Percentiles rank a stretch among this genome's conserved stretches.
phyloP scores from a whole-genome alignment of 2,329 filamentous ascomycete genomes.

The Helotiales sp. region DNA sequence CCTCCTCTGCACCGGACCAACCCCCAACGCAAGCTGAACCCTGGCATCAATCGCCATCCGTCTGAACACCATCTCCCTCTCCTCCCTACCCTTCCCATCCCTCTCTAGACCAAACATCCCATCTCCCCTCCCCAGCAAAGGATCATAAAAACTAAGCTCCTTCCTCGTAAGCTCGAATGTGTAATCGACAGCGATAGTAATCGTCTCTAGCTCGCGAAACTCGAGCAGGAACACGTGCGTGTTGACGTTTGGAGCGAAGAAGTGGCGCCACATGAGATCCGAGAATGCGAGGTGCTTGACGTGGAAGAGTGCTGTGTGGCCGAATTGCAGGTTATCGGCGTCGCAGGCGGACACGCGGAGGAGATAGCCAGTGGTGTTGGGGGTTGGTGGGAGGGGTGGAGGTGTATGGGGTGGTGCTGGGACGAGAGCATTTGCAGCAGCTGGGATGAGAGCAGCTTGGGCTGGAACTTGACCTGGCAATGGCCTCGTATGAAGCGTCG shows the following conservation, averaged over 20 bases:
- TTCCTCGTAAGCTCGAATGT: neutral
- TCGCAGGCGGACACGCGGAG: neutral
- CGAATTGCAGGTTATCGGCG: neutral
- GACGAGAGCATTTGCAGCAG: neutral
- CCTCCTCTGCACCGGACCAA: neutral
- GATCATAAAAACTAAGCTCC: neutral
- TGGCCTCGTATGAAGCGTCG: neutral
- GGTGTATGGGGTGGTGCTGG: neutral
- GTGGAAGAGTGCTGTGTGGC: neutral
- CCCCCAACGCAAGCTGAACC: neutral
- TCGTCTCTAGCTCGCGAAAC: neutral
- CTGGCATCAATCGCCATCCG: neutral
- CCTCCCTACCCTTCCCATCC: neutral
- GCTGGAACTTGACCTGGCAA: no score
- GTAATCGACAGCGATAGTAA: neutral
- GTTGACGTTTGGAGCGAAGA: neutral
- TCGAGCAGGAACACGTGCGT: neutral
- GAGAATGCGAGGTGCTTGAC: neutral
- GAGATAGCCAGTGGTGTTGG: neutral
- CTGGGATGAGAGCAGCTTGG: no score
- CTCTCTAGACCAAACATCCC: neutral
- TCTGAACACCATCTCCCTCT: neutral
- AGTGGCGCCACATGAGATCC: neutral
- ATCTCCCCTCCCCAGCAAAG: neutral
- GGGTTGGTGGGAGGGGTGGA: neutral